Base-by-base conservation (phyloP, 2,329 filamentous ascomycete genomes). In the Ophiostoma himal-ulmi region DNA sequence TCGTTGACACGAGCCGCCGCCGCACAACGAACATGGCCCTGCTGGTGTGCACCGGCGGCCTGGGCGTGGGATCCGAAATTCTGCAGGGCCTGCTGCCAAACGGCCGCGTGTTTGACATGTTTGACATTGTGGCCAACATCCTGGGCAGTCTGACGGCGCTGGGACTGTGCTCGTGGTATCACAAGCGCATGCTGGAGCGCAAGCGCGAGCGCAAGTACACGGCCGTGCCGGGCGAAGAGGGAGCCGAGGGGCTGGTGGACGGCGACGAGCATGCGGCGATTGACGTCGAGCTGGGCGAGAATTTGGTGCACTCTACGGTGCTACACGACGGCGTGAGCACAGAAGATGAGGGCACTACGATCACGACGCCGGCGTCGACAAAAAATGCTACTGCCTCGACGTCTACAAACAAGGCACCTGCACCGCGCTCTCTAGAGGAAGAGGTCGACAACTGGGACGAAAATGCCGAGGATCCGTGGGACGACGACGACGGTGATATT, bases 401-500 rank as follows among this genome's bases (percentile, higher is more conserved):
- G 11, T 37, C 44, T 48, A 36, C n/a, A 10, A 67, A 39, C 52
- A 68, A 68, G 5, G 30, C 64, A 34, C 39, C 70, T 1, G 54
- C 73, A 77, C 77, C 3, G 74, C 17, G 72, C 73, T 76, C 82
- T 1, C 77, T 96, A 26, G 93, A 96, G 75, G 87, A 94, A 71
- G 92, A 96, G 81, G 86, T 97, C 8, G 94, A 97, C 77, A 93
- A 94, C 75, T 97, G 94, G 93, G 93, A 97, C 77, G 94, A 97
- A 81, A 95, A 97, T 73, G 85, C 83, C 2, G 79, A 82, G 22
- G 86, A 88, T 74, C 81, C 83, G 13, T 87, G 85, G 85, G 85
- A 85, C 37, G 84, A 83, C 8, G 83, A 84, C 34, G 77, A 78
- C 30, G 67, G 67, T 20, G 75, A 69, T 17, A 69, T 64, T 8